phyloP scores from a whole-genome alignment of 1,284 basidiomycete genomes.

The Trametes versicolor region DNA sequence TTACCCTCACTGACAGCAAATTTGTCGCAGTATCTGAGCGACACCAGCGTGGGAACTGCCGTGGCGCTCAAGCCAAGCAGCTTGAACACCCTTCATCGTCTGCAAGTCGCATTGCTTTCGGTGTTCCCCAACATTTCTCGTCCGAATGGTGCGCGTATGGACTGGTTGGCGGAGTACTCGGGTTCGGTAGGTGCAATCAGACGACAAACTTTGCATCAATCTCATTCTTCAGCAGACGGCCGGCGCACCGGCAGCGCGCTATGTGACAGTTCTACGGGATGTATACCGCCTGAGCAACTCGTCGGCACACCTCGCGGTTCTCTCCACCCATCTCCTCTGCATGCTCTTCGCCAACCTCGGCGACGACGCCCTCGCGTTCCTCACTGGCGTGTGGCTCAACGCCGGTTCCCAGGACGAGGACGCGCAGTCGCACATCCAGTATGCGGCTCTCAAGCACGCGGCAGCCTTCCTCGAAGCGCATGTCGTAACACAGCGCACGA shows the following conservation, averaged over 20 bases:
- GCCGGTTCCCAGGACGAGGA: slow-evolving; percentile 33
- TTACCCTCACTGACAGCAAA: not conserved
- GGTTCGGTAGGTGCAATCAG: slow-evolving; percentile 36
- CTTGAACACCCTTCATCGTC: slow-evolving; percentile 58
- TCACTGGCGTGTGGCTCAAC: slow-evolving; percentile 72
- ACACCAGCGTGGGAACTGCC: slow-evolving; percentile 54
- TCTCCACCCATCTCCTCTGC: slow-evolving; percentile 69
- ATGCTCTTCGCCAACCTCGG: slow-evolving; percentile 75
- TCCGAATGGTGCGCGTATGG: slow-evolving; percentile 52
- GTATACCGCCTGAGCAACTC: slow-evolving; percentile 74
- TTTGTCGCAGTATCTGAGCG: slow-evolving; percentile 51
- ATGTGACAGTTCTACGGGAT: slow-evolving; percentile 63
- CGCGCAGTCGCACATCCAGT: slow-evolving; percentile 45
- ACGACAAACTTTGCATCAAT: not conserved
- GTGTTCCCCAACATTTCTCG: slow-evolving; percentile 57
- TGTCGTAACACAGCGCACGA: slow-evolving; percentile 59
- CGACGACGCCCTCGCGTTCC: slow-evolving; percentile 83
- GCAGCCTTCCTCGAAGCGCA: slow-evolving; percentile 85
- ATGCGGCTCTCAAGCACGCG: slow-evolving; percentile 68
- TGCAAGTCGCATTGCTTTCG: slow-evolving; percentile 65
- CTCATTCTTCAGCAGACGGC: not conserved
- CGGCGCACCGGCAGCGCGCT: slow-evolving; percentile 43
- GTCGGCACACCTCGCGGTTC: slow-evolving; percentile 49
- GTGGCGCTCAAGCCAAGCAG: slow-evolving; percentile 69
- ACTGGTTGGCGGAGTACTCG: slow-evolving; percentile 56